Evolutionary conservation across 306 rosid species (phyloP).

Genomic region (Begonia fuchsioides): DNA sequence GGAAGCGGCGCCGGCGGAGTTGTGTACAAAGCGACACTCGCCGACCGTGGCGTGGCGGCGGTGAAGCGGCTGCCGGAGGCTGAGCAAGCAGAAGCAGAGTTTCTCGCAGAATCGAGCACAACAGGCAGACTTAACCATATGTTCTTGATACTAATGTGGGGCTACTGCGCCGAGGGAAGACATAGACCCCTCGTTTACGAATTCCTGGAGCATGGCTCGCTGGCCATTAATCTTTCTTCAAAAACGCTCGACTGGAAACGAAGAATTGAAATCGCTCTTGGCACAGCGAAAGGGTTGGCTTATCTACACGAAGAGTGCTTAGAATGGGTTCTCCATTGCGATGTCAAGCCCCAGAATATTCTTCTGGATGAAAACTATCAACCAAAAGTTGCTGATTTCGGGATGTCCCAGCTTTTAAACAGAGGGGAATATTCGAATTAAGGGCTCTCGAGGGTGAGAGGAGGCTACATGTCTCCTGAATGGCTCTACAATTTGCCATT

Average conservation of each 20-base stretch:
- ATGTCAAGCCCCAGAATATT: slow-evolving; percentile 60
- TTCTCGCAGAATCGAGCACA: slow-evolving; percentile 40
- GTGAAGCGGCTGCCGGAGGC: slow-evolving; percentile 22
- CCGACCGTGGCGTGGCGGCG: slow-evolving; percentile 30
- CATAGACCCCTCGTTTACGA: slow-evolving; percentile 46
- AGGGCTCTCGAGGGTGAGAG: slow-evolving; percentile 4
- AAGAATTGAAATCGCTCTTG: slow-evolving; percentile 37
- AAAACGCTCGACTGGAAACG: slow-evolving; percentile 26
- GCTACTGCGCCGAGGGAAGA: slow-evolving; percentile 39
- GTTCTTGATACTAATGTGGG: slow-evolving; percentile 49
- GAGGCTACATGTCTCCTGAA: slow-evolving; percentile 62
- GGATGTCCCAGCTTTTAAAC: slow-evolving; percentile 31
- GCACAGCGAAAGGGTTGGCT: slow-evolving; percentile 40
- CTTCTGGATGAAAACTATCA: slow-evolving; percentile 27
- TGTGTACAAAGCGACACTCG: slow-evolving; percentile 32
- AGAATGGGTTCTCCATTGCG: slow-evolving; percentile 72
- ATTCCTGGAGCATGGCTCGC: slow-evolving; percentile 36
- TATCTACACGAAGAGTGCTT: slow-evolving; percentile 60
- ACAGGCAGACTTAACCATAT: slow-evolving; percentile 48
- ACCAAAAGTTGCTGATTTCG: slow-evolving; percentile 67
- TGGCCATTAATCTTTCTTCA: slow-evolving; percentile 18
- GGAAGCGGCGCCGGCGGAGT: slow-evolving; percentile 42
- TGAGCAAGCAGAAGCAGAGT: slow-evolving; percentile 42
- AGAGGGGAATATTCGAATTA: slow-evolving; percentile 21
- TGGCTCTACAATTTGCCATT: slow-evolving; percentile 41